phyloP scores from a whole-genome alignment of 148 eudicot genomes.

The Drosera capensis region DNA sequence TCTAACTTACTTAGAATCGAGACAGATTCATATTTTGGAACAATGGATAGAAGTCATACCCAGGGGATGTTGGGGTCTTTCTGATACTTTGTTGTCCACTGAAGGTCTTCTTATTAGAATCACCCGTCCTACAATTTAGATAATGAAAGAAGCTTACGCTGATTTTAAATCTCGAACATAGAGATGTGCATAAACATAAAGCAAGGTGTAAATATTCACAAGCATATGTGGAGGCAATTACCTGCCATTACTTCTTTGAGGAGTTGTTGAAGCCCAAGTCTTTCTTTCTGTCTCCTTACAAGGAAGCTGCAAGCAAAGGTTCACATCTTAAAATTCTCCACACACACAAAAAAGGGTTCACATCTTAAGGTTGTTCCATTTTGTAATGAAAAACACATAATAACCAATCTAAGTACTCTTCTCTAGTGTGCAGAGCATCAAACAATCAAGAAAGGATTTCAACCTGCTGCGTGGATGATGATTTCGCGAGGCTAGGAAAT shows the following conservation, averaged over 20 bases:
- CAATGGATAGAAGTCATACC: conserved; percentile 21
- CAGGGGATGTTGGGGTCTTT: conserved; percentile 26
- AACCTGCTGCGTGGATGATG: conserved; percentile 31
- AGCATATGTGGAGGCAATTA: conserved; percentile 14
- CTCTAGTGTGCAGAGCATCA: no score
- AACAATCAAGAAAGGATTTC: conserved; percentile 1
- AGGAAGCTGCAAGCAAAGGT: conserved; percentile 22
- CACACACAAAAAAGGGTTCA: neutral
- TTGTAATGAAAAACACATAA: neutral
- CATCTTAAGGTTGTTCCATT: neutral
- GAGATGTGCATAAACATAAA: neutral
- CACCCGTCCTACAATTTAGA: conserved; percentile 24
- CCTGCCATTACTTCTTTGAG: conserved; percentile 44
- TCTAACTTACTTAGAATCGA: neutral
- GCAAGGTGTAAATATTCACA: neutral
- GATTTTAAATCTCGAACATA: neutral
- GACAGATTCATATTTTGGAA: neutral
- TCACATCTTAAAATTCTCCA: conserved; percentile 1
- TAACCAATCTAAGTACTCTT: neutral
- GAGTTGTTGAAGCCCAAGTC: conserved; percentile 20
- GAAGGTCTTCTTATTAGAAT: conserved; percentile 33
- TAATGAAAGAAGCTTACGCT: neutral
- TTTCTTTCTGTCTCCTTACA: conserved; percentile 24
- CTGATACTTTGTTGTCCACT: conserved; percentile 30
- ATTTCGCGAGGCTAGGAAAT: conserved; percentile 19